Evolutionary conservation across 2,329 filamentous ascomycete genomes (phyloP).

Genomic region (Fonsecaea multimorphosa): DNA sequence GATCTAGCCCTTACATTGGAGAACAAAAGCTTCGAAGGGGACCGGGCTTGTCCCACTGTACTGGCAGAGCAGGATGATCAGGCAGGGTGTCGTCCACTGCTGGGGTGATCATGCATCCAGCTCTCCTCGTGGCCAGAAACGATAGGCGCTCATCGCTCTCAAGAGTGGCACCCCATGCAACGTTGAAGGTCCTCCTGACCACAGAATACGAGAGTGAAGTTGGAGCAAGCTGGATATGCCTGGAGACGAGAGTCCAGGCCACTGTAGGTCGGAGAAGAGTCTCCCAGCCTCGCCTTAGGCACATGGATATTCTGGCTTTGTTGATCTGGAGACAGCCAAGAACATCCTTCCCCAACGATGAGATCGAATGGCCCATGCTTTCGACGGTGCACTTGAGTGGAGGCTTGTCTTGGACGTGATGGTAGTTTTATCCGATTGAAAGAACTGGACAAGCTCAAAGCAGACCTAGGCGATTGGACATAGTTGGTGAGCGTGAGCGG

Average conservation of each 20-base stretch:
- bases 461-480: neutral
- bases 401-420: neutral
- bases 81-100: neutral
- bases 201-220: neutral
- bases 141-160: constrained; percentile 5
- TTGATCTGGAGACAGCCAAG: neutral
- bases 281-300: constrained; percentile 8
- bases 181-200: constrained; percentile 3
- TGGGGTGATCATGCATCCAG: neutral
- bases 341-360: neutral
- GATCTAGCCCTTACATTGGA: constrained; percentile 14
- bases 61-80: constrained; percentile 4
- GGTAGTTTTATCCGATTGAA: neutral
- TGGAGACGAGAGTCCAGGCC: neutral
- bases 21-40: constrained; percentile 6
- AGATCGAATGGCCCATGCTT: neutral
- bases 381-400: neutral
- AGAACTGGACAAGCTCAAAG: neutral
- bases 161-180: constrained; percentile 5
- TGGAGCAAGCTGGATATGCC: constrained; percentile 4
- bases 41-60: neutral
- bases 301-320: neutral
- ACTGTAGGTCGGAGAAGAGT: constrained; percentile 4
- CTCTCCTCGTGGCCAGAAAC: constrained; percentile 1
- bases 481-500: neutral